Percentiles rank a stretch among this genome's conserved stretches.
Evolutionary conservation across 805 yeast species (phyloP).

Genomic region (Lachancea thermotolerans): DNA sequence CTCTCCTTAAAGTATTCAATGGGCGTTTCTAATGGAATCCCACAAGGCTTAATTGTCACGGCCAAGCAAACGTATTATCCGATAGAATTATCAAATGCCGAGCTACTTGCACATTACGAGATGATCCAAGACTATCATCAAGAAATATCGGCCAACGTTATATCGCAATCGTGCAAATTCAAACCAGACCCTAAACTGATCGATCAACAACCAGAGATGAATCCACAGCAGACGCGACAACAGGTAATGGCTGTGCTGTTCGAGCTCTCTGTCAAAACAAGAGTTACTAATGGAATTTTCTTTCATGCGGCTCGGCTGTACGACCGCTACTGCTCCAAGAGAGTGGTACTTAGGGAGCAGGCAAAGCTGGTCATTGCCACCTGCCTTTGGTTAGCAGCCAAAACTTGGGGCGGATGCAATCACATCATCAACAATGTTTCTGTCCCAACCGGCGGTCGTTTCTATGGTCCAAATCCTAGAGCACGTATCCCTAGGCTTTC

Average conservation of each 20-base stretch:
- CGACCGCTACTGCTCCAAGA: slow-evolving; percentile 84
- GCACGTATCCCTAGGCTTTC: slow-evolving; percentile 65
- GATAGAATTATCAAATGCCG: slow-evolving; percentile 41
- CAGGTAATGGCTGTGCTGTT: slow-evolving; percentile 73
- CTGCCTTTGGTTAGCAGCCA: slow-evolving; percentile 88
- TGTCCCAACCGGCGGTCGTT: slow-evolving; percentile 52
- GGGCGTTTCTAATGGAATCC: not conserved
- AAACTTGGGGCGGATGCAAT: slow-evolving; percentile 69
- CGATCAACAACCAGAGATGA: slow-evolving; percentile 82
- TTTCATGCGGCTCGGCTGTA: slow-evolving; percentile 66
- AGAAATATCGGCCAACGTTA: slow-evolving; percentile 40
- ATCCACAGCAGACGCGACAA: slow-evolving; percentile 58
- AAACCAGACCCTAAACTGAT: slow-evolving; percentile 59
- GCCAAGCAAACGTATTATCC: slow-evolving; percentile 48
- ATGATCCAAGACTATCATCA: slow-evolving; percentile 45
- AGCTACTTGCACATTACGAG: slow-evolving; percentile 40
- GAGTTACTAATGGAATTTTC: slow-evolving; percentile 61
- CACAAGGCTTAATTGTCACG: slow-evolving; percentile 32
- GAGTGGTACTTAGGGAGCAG: slow-evolving; percentile 80
- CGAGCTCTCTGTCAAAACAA: slow-evolving; percentile 58
- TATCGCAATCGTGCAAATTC: slow-evolving; percentile 32
- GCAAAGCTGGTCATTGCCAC: slow-evolving; percentile 87
- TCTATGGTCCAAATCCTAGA: slow-evolving; percentile 64
- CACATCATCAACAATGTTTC: slow-evolving; percentile 50
- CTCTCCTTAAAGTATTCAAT: not conserved